Evolutionary conservation across 768 basidiomycete genomes (phyloP), one percentile per base, ranked within the genome.

Genomic region (Hygrocybe punicea): DNA sequence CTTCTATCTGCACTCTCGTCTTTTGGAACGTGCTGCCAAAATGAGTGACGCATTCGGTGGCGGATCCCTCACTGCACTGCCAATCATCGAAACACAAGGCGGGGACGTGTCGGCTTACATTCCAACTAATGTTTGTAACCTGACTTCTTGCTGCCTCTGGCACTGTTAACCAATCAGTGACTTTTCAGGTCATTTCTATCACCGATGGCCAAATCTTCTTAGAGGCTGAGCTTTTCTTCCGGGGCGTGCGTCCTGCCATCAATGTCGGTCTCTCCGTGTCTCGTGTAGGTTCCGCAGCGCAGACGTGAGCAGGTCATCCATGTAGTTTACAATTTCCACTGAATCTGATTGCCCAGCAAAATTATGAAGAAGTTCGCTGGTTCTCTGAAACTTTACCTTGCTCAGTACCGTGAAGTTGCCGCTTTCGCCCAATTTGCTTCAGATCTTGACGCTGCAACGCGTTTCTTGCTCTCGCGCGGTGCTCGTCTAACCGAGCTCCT

Each of bases 301-400:
- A 99, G 81, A 98, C 96, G 95, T 98, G 77, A 73, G 90, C 78
- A 2, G 23, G 11, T 17, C 14, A 7, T 56, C 40, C 40, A 35
- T 13, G 4, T 45, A 3, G 1, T 25, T 17, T 14, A 1, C 48
- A 16, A 35, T 42, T 2, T 35, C n/a, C 21, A 56, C 29, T 25
- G 33, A 58, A 53, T 37, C 57, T 44, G 23, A 40, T 44, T 44
- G 46, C n/a, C 35, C 39, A 91, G 87, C 65, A 93, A 95, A 79
- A 93, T 98, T 79, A 98, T 99, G 97, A 99, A 98, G 90, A 95
- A 98, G 81, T 98, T 98, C 67, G 97, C 97, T 67, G 97, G 97
- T 83, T 98, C 97, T 54, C 86, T 98, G 66, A 98, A 98, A 81
- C 86, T 99, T 47, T 99, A 99, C 86, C 92, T 99, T 64, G 97